Evolutionary conservation across 148 eudicot species (phyloP).

Genomic region (Selenicereus undatus): DNA sequence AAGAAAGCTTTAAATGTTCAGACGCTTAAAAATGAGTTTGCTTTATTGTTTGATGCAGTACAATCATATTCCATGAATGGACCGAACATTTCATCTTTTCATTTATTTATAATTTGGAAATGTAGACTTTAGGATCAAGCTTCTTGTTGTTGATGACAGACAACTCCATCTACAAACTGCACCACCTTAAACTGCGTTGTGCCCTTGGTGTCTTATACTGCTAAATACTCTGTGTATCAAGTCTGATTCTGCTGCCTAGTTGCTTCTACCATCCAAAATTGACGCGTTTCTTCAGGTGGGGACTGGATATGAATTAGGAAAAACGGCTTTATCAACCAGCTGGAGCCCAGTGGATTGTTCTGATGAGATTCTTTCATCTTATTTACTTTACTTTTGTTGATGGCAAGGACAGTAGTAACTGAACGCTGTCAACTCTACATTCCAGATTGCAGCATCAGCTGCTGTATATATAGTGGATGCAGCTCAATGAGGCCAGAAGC

Average conservation of each 20-base stretch:
- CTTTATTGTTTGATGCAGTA: background rate
- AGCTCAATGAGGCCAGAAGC: slow-evolving; percentile 21
- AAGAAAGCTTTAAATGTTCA: background rate
- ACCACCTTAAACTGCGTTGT: background rate
- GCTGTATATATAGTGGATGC: slow-evolving; percentile 30
- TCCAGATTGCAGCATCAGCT: slow-evolving; percentile 27
- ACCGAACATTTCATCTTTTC: background rate
- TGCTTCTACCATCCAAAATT: background rate
- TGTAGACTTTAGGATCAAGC: background rate
- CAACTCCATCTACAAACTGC: background rate
- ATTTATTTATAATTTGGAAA: background rate
- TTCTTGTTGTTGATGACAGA: background rate
- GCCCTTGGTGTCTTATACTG: background rate
- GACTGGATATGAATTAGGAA: background rate
- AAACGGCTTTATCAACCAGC: background rate
- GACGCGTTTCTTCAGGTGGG: background rate
- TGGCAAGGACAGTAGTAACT: background rate
- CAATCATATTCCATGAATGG: background rate
- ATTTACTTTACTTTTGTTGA: background rate
- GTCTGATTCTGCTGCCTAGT: background rate
- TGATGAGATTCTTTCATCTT: background rate
- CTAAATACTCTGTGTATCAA: background rate
- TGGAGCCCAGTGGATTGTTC: background rate
- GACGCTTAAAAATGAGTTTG: background rate
- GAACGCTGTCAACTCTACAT: background rate